Base-by-base conservation (phyloP, 2,329 filamentous ascomycete species). In the Blastomyces parvus region DNA sequence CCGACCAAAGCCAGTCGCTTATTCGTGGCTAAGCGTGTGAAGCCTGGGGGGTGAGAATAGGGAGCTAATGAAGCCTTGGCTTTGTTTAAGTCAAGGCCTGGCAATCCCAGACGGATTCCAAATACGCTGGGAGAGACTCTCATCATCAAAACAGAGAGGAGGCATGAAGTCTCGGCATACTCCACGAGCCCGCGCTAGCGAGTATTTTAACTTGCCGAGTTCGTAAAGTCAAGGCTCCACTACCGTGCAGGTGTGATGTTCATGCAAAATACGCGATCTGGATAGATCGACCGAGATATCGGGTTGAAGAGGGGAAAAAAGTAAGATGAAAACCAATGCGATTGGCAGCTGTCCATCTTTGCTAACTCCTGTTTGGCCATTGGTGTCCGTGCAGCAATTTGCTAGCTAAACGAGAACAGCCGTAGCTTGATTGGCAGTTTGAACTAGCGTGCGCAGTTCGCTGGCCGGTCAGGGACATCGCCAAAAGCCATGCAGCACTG, bases 241-340 rank as follows among this genome's bases (percentile, higher is more conserved):
- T 33, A 25, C 22, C 13, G 22, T 59, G 57, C 38, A 48, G 33
- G 22, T 56, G 36, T 11, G 46, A 60, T 40, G 44, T 42, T 33
- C 33, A 30, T 55, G 38, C 57, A 40, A 52, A 59, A 50, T 63
- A 55, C 58, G 44, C 22, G 57, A 59, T 59, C 38, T 59, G 57
- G 57, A 59, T 59, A 30, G 57, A 59, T 59, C 57, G 57, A 59
- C 57, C 57, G 57, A 59, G 22, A 44, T 59, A 42, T 59, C 57
- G 57, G 57, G 38, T 44, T 59, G 38, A 59, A 38, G 13, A n/a
- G 17, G 33, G n/a, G 17, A 22, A 22, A 30, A 46, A 42, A 42
- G 36, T 9, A 30, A 8, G 11, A 19, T 27, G 3, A 14, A 42
- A 58, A 25, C 17, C 42, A 42, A 19, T 6, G 27, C 19, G 2